Percentiles rank a stretch among this genome's conserved stretches.
These are phyloP conservation scores for Aspergillus pseudoviridinutans DNA, from an alignment of 2,329 filamentous ascomycete species.

Conservation along the genomic window DNA sequence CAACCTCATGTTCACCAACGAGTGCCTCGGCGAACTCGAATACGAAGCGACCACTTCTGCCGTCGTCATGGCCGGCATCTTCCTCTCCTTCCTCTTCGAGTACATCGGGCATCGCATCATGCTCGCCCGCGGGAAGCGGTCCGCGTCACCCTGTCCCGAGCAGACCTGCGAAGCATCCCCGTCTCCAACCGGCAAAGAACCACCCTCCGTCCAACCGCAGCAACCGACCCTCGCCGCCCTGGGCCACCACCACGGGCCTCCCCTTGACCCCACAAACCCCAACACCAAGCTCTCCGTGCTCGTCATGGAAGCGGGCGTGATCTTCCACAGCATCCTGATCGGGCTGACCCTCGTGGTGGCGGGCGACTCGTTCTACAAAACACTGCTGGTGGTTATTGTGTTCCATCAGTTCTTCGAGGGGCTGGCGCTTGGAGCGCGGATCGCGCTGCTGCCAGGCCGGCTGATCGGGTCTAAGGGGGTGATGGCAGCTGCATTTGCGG, in stretches of 20 bases:
- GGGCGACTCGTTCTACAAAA: constrained; percentile 49
- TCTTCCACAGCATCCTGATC: constrained; percentile 67
- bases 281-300: constrained; percentile 58
- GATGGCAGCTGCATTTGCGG: constrained; percentile 61
- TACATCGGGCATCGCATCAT: constrained; percentile 61
- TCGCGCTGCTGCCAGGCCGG: constrained; percentile 52
- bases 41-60: constrained; percentile 69
- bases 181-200: constrained; percentile 4
- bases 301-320: constrained; percentile 68
- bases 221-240: constrained; percentile 20
- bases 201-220: neutral
- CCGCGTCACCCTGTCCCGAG: constrained; percentile 11
- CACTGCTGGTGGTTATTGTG: constrained; percentile 60
- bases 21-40: constrained; percentile 61
- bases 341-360: constrained; percentile 43
- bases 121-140: constrained; percentile 10
- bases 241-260: constrained; percentile 31
- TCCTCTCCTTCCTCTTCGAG: constrained; percentile 69
- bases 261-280: constrained; percentile 25
- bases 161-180: neutral
- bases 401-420: constrained; percentile 80
- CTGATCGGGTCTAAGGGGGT: constrained; percentile 46
- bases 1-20: constrained; percentile 65
- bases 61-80: constrained; percentile 69
- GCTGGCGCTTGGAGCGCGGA: constrained; percentile 67